These are phyloP conservation scores for Eimeria acervulina DNA, from an alignment of 169 alveolate species.

Conservation along the genomic window DNA sequence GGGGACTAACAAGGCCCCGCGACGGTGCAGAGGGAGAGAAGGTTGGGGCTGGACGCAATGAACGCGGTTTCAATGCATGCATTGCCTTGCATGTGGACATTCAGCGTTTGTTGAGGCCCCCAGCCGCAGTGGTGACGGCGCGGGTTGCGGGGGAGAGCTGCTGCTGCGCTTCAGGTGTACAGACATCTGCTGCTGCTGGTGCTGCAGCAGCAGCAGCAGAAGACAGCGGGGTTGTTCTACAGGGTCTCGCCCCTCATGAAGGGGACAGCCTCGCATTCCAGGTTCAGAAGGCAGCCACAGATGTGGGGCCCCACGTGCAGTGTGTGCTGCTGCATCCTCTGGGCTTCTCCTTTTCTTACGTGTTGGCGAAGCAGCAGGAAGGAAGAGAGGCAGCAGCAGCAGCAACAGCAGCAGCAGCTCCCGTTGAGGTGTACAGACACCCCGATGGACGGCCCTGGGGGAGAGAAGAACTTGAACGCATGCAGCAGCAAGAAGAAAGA, in stretches of 20 bases:
- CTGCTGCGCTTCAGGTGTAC: background rate
- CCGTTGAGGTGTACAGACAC: slow-evolving; percentile 51
- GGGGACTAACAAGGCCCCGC: background rate
- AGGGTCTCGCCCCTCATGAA: background rate
- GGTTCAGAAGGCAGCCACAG: background rate
- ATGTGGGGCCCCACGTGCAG: slow-evolving; percentile 24
- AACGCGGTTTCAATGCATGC: background rate
- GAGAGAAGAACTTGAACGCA: background rate
- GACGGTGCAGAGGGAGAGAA: background rate
- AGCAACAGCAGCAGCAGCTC: too few species aligned
- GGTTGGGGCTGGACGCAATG: background rate
- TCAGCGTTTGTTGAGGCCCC: slow-evolving; percentile 1
- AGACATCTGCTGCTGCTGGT: background rate
- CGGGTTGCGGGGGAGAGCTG: background rate
- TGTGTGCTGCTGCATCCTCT: slow-evolving; percentile 59
- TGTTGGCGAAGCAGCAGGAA: background rate
- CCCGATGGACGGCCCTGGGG: background rate
- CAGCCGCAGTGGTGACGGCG: slow-evolving; percentile 18
- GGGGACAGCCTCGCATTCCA: background rate
- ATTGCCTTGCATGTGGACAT: slow-evolving; percentile 23
- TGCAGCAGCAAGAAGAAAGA: background rate
- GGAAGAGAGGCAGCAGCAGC: background rate
- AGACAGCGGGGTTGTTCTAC: background rate
- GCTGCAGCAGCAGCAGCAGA: background rate
- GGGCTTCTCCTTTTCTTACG: background rate